Evolutionary conservation across 306 rosid genomes (phyloP).

Genomic region (Glycine latifolia): DNA sequence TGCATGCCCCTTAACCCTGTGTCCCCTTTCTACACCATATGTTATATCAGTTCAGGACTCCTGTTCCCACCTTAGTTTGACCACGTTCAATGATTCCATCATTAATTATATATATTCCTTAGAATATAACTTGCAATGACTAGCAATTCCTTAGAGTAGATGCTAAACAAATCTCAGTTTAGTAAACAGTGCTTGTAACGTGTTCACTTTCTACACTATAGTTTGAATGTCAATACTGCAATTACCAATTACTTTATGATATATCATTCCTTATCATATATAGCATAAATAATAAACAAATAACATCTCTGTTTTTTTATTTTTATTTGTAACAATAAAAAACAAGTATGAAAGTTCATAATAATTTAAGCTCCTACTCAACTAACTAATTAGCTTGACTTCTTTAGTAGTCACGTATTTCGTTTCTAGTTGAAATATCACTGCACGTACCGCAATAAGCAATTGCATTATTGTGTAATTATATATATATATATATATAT

Average conservation of each 20-base stretch:
- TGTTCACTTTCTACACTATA: neutral
- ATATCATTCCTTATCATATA: neutral
- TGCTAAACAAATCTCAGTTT: neutral
- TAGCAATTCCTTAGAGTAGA: too few species aligned
- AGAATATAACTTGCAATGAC: neutral
- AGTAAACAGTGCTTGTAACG: neutral
- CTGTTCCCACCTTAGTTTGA: conserved; percentile 50
- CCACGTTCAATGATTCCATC: conserved; percentile 42
- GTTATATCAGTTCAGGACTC: conserved; percentile 36
- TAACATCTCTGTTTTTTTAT: too few species aligned
- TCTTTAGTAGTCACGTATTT: neutral
- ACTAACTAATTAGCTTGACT: too few species aligned
- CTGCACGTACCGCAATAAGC: neutral
- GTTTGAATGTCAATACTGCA: neutral
- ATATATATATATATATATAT: neutral
- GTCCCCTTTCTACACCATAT: conserved; percentile 12
- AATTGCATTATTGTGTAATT: neutral
- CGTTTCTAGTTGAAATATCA: neutral
- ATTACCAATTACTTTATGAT: neutral
- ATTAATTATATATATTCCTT: neutral
- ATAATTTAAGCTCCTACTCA: too few species aligned
- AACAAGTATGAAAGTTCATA: too few species aligned
- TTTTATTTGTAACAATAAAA: too few species aligned
- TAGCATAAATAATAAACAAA: neutral
- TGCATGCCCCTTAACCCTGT: conserved; percentile 39